phyloP scores from a whole-genome alignment of 768 basidiomycete genomes.

The Kwoniella sp. region DNA sequence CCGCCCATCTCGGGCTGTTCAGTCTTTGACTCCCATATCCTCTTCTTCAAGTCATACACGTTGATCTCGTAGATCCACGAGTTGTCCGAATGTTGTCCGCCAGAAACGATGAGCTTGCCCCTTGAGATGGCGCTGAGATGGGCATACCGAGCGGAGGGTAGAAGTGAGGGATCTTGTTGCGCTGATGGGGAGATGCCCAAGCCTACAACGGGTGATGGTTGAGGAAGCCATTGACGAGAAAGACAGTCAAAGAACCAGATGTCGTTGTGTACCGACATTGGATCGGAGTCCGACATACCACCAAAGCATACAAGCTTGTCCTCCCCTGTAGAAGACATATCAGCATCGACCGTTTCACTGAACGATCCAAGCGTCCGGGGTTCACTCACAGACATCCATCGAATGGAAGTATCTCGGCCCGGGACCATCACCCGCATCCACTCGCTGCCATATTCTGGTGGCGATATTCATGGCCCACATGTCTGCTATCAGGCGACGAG shows the following conservation, averaged over 20 bases:
- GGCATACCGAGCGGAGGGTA: conserved; percentile 87
- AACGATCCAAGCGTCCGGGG: background rate
- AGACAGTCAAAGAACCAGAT: conserved; percentile 83
- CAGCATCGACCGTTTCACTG: background rate
- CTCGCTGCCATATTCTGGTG: conserved; percentile 75
- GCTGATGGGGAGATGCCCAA: conserved; percentile 4
- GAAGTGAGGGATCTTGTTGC: conserved; percentile 59
- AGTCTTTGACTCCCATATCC: conserved; percentile 67
- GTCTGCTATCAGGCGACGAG: conserved; percentile 84
- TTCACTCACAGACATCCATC: conserved; percentile 67
- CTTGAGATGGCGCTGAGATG: conserved; percentile 86
- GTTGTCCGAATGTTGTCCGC: conserved; percentile 82
- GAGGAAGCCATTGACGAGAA: conserved; percentile 70
- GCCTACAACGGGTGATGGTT: conserved; percentile 50
- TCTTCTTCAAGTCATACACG: conserved; percentile 74
- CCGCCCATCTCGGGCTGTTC: conserved; percentile 74
- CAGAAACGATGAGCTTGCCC: conserved; percentile 83
- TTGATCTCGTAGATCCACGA: conserved; percentile 87
- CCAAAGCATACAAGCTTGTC: conserved; percentile 90
- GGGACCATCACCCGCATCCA: conserved; percentile 63
- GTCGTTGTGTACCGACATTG: conserved; percentile 81
- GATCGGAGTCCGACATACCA: conserved; percentile 82
- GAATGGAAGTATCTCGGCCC: conserved; percentile 92
- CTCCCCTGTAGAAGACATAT: conserved; percentile 61
- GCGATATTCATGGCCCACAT: conserved; percentile 86